phyloP scores from a whole-genome alignment of 1,284 basidiomycete genomes.

The Cryptococcus sp. region DNA sequence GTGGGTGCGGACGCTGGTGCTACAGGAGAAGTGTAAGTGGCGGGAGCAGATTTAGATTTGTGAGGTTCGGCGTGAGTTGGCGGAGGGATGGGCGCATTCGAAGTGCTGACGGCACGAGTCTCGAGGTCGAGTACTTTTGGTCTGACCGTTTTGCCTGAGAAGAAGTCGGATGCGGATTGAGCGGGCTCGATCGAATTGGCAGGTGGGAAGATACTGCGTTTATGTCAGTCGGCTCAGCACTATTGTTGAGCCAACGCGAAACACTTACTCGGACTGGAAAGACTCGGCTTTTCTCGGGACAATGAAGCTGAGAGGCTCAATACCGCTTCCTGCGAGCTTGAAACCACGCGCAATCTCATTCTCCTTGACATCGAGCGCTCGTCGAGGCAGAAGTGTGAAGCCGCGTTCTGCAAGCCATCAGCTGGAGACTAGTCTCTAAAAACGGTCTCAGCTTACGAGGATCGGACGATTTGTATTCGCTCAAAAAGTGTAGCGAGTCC shows the following conservation, averaged over 20 bases:
- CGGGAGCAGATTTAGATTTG: constrained; percentile 20
- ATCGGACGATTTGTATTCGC: constrained; percentile 85
- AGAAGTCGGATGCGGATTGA: constrained; percentile 80
- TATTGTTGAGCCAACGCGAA: background rate
- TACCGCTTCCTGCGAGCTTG: constrained; percentile 73
- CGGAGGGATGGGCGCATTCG: constrained; percentile 51
- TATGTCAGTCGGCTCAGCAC: background rate
- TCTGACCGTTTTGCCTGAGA: constrained; percentile 71
- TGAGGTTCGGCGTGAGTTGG: constrained; percentile 29
- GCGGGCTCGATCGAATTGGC: constrained; percentile 80
- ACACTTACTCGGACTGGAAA: constrained; percentile 51
- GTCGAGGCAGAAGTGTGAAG: constrained; percentile 91
- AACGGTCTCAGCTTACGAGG: constrained; percentile 57
- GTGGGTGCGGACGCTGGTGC: constrained; percentile 10
- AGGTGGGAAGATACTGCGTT: constrained; percentile 84
- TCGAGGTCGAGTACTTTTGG: constrained; percentile 65
- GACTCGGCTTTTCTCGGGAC: constrained; percentile 74
- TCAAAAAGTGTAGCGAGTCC: constrained; percentile 76
- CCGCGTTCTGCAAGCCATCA: constrained; percentile 68
- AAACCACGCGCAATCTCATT: constrained; percentile 96
- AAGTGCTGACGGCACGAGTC: constrained; percentile 49
- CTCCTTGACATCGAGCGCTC: constrained; percentile 80
- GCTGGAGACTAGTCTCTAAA: background rate
- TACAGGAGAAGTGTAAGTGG: constrained; percentile 6
- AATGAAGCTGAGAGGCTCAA: constrained; percentile 91